These are phyloP conservation scores for Chlorencoelia australis DNA, from an alignment of 2,329 filamentous ascomycete species.

Conservation along the genomic window DNA sequence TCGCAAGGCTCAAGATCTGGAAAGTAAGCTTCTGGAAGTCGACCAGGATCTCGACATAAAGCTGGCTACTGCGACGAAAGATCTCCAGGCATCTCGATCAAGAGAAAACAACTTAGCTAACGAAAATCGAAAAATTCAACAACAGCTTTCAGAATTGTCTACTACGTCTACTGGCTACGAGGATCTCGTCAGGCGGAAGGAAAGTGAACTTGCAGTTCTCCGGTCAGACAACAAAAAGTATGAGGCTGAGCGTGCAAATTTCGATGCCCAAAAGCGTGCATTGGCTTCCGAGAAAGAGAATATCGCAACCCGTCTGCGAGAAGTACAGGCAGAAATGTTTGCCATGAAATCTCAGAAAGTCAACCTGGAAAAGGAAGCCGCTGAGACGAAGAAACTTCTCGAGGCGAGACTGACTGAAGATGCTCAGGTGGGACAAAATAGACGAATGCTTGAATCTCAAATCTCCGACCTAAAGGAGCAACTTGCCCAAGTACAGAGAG, in stretches of 20 bases:
- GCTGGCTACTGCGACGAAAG: conserved; percentile 66
- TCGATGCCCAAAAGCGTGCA: conserved; percentile 68
- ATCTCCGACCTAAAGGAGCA: conserved; percentile 80
- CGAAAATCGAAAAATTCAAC: conserved; percentile 74
- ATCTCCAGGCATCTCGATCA: conserved; percentile 62
- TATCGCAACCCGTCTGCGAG: conserved; percentile 63
- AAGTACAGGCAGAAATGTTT: conserved; percentile 79
- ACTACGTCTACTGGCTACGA: conserved; percentile 92
- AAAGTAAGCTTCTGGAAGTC: conserved; percentile 69
- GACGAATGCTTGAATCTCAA: conserved; percentile 76
- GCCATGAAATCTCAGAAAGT: conserved; percentile 75
- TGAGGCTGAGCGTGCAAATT: conserved; percentile 66
- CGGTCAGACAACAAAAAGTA: conserved; percentile 76
- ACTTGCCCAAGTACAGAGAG: conserved; percentile 74
- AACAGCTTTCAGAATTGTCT: conserved; percentile 78
- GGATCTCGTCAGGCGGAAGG: conserved; percentile 84
- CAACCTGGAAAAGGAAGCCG: conserved; percentile 78
- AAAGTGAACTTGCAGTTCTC: conserved; percentile 80
- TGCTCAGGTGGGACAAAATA: conserved; percentile 70
- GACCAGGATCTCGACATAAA: conserved; percentile 88
- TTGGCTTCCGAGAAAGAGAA: conserved; percentile 70
- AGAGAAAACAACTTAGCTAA: conserved; percentile 67
- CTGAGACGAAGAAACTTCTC: conserved; percentile 76
- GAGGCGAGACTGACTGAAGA: conserved; percentile 87
- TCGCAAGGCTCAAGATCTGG: conserved; percentile 78